Evolutionary conservation across 768 basidiomycete species (phyloP), one percentile per base, ranked within the genome.

Genomic region (Mrakia frigida): DNA sequence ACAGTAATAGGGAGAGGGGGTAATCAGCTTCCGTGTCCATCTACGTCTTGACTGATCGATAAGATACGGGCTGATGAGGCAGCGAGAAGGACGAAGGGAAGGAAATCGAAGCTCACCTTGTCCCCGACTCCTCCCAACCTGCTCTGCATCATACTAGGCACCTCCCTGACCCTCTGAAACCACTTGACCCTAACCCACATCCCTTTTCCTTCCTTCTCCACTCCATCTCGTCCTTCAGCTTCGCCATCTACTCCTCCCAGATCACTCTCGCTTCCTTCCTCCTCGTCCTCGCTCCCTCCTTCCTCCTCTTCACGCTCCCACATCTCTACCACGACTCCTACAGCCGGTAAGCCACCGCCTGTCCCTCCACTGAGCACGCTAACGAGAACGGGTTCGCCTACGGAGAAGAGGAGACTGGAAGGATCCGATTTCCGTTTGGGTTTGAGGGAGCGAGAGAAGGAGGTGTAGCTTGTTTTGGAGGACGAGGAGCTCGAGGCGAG

Each of bases 171-270:
- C 25, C 77, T 65, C 59, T 74, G 77, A n/a, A 78, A 78, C 77
- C 77, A 78, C 77, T 78, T 78, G 52, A 78, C 56, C 25, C 73
- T 37, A 25, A 78, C 72, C 56, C 69, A 78, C 67, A 61, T 72
- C 14, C 75, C 83, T 76, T 77, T 84, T 70, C 75, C 85, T 79
- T 75, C 76, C 35, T 61, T 79, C 56, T 50, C 16, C 46, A 77
- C 74, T 16, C 35, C 80, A n/a, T 71, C 75, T 37, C 70, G 79
- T 39, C 79, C 63, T 77, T 74, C 35, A 14, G 70, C 78, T 59
- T 78, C 50, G 67, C 82, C 79, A 31, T 79, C 75, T 50, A 65
- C 77, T 33, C 73, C 80, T 35, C 80, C 43, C 39, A 33, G 77
- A 70, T n/a, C 79, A 23, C n/a, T 37, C 65, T 52, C 79, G 7